These are phyloP conservation scores for Suillus hirtellus DNA, from an alignment of 768 basidiomycete genomes.

Conservation along the genomic window DNA sequence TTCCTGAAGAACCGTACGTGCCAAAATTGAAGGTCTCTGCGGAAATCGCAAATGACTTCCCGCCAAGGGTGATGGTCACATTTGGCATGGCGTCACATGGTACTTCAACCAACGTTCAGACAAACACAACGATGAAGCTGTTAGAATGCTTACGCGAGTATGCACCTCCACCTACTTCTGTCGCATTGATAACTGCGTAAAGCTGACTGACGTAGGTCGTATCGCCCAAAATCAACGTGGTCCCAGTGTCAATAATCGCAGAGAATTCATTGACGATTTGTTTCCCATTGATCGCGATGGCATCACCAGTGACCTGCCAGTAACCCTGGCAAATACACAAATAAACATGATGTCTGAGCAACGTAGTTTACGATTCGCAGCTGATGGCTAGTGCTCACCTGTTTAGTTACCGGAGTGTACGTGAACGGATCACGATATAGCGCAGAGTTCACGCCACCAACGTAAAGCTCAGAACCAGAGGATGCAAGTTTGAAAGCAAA, in stretches of 20 bases:
- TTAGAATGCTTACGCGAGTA: slow-evolving; percentile 32
- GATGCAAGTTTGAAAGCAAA: slow-evolving; percentile 43
- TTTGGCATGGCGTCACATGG: slow-evolving; percentile 27
- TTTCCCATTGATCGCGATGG: slow-evolving; percentile 26
- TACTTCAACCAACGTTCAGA: slow-evolving; percentile 19
- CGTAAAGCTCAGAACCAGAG: slow-evolving; percentile 35
- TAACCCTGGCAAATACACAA: slow-evolving; percentile 17
- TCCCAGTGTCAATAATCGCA: slow-evolving; percentile 52
- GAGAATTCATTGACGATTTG: slow-evolving; percentile 10
- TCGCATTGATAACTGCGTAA: slow-evolving; percentile 32
- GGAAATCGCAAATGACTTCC: slow-evolving; percentile 32
- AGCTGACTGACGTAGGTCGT: slow-evolving; percentile 33
- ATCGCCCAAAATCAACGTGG: slow-evolving; percentile 44
- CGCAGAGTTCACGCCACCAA: slow-evolving; percentile 43
- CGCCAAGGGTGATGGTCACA: slow-evolving; percentile 36
- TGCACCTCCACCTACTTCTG: slow-evolving; percentile 31
- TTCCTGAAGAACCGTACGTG: slow-evolving; percentile 11
- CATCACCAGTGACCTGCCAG: slow-evolving; percentile 24
- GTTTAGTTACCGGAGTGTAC: slow-evolving; percentile 33
- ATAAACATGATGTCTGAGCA: slow-evolving; percentile 2
- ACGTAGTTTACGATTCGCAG: not conserved
- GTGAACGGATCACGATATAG: slow-evolving; percentile 41
- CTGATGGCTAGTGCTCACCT: slow-evolving; percentile 22
- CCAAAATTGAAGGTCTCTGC: slow-evolving; percentile 40
- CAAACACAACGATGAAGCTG: not conserved